phyloP scores from a whole-genome alignment of 768 basidiomycete species.

The Calocybe gangraenosa region DNA sequence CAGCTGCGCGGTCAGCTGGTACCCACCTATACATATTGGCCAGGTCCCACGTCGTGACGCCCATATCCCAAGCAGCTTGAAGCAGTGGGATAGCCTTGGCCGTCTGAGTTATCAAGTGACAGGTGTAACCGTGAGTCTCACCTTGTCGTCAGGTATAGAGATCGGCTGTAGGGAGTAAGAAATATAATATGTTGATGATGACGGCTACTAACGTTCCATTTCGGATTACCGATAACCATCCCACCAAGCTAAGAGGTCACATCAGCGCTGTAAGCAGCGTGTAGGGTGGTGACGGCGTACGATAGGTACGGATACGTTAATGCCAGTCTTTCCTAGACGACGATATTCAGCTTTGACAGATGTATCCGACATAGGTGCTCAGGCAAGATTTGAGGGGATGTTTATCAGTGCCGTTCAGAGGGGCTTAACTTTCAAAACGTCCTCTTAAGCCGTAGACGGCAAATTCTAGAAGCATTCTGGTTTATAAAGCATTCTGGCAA shows the following conservation, averaged over 20 bases:
- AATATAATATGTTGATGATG: no score
- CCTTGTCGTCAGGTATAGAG: slow-evolving; percentile 20
- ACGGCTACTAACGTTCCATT: slow-evolving; percentile 9
- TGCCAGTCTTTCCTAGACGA: slow-evolving; percentile 11
- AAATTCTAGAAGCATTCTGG: no score
- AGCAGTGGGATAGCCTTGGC: slow-evolving; percentile 40
- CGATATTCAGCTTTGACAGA: slow-evolving; percentile 10
- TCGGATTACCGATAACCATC: slow-evolving; percentile 14
- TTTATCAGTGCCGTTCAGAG: no score
- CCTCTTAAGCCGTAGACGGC: no score
- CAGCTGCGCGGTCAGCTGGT: no score
- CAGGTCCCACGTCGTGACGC: slow-evolving; percentile 35
- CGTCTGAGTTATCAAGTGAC: slow-evolving; percentile 44
- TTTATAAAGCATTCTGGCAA: no score
- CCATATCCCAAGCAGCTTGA: slow-evolving; percentile 38
- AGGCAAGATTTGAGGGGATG: neutral
- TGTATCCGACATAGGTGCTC: no score
- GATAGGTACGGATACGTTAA: slow-evolving; percentile 13
- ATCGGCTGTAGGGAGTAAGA: no score
- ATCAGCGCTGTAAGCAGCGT: neutral
- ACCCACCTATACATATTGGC: slow-evolving; percentile 25
- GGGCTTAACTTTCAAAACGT: no score
- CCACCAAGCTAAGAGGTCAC: slow-evolving; percentile 7
- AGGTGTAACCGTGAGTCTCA: slow-evolving; percentile 16
- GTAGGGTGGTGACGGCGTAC: slow-evolving; percentile 1